Evolutionary conservation across 2,329 filamentous ascomycete species (phyloP), one percentile per base, ranked within the genome.

Genomic region (Fusarium paranaense): DNA sequence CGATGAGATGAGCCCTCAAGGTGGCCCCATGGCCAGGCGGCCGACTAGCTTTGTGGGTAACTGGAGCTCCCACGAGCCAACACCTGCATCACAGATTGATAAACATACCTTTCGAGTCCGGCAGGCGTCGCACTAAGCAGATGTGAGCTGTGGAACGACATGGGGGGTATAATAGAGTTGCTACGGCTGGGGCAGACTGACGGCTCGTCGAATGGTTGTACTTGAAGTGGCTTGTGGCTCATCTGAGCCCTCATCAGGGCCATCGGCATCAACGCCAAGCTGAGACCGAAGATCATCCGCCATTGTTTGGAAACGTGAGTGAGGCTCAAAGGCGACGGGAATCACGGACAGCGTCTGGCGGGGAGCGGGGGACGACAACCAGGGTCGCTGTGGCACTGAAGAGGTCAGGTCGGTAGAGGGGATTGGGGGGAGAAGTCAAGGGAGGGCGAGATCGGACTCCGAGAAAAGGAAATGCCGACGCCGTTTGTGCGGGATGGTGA

Each of bases 101-200:
- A 57, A 57, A 75, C 76, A 60, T 77, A 81, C 80, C 77, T 81
- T 81, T 63, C 80, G 80, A 58, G 79, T 77, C 68, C 80, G 78
- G 60, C 80, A 81, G 62, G 79, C 78, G 70, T 81, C 80, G 62
- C 80, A 81, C 80, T 81, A 66, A 42, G 62, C 47, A 66, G 22
- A 50, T 35, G 67, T 76, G 62, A 78, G 76, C 37, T 25, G 54
- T 52, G 30, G 62, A 54, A 20, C 42, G 42, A 20, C 37, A 59
- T 42, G 40, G 22, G 32, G 54, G 42, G 18, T 35, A 50, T 27
- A 38, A 56, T 18, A 62, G 32, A 56, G 58, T 50, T 50, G 40
- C 20, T 32, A 35, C n/a, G 42, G 37, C 62, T 37, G 57, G 37
- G 37, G 40, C 38, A 45, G 50, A 78, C 77, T 78, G 57, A 78